Conservation (phyloP, 2,329 filamentous ascomycete genomes). For the Zarea fungicola region DNA sequence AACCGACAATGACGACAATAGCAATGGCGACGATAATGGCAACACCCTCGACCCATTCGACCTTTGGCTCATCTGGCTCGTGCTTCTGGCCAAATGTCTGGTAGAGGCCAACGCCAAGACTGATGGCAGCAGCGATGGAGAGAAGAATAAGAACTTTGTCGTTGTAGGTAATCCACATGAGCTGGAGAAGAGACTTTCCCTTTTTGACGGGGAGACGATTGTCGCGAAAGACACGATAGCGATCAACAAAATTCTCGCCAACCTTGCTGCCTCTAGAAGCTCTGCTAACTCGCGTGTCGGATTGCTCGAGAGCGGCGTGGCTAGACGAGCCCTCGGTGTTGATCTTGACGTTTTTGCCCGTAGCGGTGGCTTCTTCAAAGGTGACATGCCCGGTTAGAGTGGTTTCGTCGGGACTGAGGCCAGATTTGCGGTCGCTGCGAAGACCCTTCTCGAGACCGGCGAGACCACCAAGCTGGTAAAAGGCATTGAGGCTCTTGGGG, state of each 20-base stretch:
- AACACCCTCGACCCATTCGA: slow-evolving; percentile 78
- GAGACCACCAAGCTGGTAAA: slow-evolving; percentile 74
- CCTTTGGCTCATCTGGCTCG: slow-evolving; percentile 43
- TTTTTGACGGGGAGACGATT: slow-evolving; percentile 71
- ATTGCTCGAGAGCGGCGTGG: slow-evolving; percentile 1
- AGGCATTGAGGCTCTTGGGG: slow-evolving; percentile 79
- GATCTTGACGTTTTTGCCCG: slow-evolving; percentile 31
- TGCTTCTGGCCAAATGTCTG: slow-evolving; percentile 63
- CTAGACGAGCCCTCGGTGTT: slow-evolving; percentile 26
- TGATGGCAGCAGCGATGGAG: slow-evolving; percentile 65
- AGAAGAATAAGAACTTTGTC: slow-evolving; percentile 74
- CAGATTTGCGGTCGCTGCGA: slow-evolving; percentile 63
- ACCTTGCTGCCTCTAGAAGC: slow-evolving; percentile 7
- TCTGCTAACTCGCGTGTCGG: slow-evolving; percentile 10
- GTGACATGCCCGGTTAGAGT: slow-evolving; percentile 58
- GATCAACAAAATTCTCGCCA: slow-evolving; percentile 49
- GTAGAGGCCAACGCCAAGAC: slow-evolving; percentile 69
- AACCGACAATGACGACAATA: slow-evolving; percentile 72
- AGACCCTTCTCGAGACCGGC: slow-evolving; percentile 74
- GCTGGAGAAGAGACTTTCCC: slow-evolving; percentile 63
- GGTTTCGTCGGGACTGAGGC: slow-evolving; percentile 72
- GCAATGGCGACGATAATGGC: slow-evolving; percentile 76
- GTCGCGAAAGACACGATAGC: slow-evolving; percentile 65
- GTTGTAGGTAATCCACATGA: slow-evolving; percentile 81
- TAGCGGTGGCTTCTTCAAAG: slow-evolving; percentile 64